Conservation (phyloP, 2,329 filamentous ascomycete species). For the Ceratocystiopsis brevicomis region DNA sequence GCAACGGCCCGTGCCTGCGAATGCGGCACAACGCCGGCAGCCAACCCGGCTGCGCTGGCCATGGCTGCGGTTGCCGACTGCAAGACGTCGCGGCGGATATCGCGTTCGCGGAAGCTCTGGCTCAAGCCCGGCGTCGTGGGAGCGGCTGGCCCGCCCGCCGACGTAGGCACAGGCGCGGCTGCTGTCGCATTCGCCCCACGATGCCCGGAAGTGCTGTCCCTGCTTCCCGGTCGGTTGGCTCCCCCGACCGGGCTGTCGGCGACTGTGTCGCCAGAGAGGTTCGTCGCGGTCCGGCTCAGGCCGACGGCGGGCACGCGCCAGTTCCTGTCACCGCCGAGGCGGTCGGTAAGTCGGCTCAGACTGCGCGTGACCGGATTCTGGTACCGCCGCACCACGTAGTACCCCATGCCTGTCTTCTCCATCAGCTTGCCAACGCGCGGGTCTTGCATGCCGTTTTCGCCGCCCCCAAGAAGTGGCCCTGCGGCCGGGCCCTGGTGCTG, state of each 20-base stretch:
- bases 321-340: conserved; percentile 32
- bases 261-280: conserved; percentile 11
- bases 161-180: background rate
- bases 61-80: conserved; percentile 1
- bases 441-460: conserved; percentile 39
- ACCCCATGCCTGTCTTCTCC: conserved; percentile 53
- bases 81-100: conserved; percentile 6
- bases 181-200: background rate
- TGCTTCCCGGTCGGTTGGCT: background rate
- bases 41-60: background rate
- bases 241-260: conserved; percentile 4
- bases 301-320: conserved; percentile 27
- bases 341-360: conserved; percentile 31
- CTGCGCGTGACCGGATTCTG: conserved; percentile 52
- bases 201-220: background rate
- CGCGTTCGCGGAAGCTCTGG: conserved; percentile 20
- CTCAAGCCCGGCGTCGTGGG: conserved; percentile 14
- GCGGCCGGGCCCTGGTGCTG: conserved; percentile 13
- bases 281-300: conserved; percentile 1
- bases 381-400: conserved; percentile 53
- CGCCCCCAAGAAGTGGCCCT: conserved; percentile 30
- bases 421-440: conserved; percentile 45
- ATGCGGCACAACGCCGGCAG: background rate
- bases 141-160: background rate
- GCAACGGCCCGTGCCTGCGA: background rate